phyloP scores from a whole-genome alignment of 441 rosid genomes.

The Breynia disticha region DNA sequence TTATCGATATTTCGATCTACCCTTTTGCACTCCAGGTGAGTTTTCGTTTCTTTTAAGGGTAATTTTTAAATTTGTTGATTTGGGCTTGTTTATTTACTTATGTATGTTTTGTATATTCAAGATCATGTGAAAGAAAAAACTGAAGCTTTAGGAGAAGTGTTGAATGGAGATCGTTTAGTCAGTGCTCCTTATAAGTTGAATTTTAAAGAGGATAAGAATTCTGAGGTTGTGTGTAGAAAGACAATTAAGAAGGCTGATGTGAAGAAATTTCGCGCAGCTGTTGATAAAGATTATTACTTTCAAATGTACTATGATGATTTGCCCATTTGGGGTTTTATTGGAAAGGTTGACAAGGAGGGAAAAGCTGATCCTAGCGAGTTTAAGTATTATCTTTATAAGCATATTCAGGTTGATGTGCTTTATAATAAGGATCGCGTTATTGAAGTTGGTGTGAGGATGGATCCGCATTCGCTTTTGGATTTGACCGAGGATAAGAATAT shows the following conservation, averaged over 20 bases:
- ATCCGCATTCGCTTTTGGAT: slow-evolving; percentile 56
- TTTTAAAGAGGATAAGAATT: slow-evolving; percentile 52
- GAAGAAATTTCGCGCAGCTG: slow-evolving; percentile 46
- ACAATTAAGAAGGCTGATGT: slow-evolving; percentile 48
- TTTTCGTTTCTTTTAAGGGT: neutral
- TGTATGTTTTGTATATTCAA: slow-evolving; percentile 12
- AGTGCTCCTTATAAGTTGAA: slow-evolving; percentile 69
- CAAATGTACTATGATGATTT: slow-evolving; percentile 86
- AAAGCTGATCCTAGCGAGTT: slow-evolving; percentile 54
- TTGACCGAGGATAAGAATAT: slow-evolving; percentile 64
- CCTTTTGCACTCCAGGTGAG: slow-evolving; percentile 56
- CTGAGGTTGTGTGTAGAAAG: slow-evolving; percentile 48
- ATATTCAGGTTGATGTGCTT: slow-evolving; percentile 53
- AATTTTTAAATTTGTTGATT: neutral
- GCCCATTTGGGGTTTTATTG: slow-evolving; percentile 88
- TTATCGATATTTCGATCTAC: slow-evolving; percentile 77
- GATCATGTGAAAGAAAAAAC: slow-evolving; percentile 62
- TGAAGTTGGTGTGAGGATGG: slow-evolving; percentile 51
- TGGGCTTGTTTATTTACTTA: neutral
- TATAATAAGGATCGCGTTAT: slow-evolving; percentile 72
- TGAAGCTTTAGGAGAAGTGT: slow-evolving; percentile 78
- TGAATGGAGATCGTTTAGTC: slow-evolving; percentile 75
- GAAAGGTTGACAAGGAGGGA: slow-evolving; percentile 68
- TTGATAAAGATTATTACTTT: slow-evolving; percentile 64
- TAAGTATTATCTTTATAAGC: slow-evolving; percentile 65